phyloP scores from a whole-genome alignment of 2,329 filamentous ascomycete species.

The Arachnopeziza araneosa region DNA sequence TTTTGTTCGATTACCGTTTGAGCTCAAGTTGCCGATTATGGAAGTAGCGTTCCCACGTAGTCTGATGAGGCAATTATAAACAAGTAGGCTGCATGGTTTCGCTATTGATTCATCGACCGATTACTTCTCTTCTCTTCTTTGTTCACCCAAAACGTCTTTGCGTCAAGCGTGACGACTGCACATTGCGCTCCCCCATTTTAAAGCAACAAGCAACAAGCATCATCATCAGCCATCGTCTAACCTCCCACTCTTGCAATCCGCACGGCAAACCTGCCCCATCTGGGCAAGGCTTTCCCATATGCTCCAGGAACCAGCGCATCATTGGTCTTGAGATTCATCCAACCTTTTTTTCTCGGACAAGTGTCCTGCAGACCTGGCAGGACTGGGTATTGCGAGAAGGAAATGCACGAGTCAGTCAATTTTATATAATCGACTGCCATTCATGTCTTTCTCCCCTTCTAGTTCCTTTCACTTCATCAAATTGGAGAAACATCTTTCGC shows the following conservation, averaged over 20 bases:
- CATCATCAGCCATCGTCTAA: neutral
- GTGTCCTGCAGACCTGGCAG: neutral
- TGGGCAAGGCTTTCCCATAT: neutral
- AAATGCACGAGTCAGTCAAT: neutral
- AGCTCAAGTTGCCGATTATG: too few relatives aligned
- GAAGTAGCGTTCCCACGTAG: too few relatives aligned
- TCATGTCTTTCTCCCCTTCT: neutral
- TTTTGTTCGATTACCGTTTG: too few relatives aligned
- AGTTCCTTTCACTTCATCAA: neutral
- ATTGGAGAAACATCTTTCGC: too few relatives aligned
- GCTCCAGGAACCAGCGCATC: neutral
- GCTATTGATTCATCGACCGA: too few relatives aligned
- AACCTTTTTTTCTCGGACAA: neutral
- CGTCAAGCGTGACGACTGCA: too few relatives aligned
- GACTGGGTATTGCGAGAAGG: neutral
- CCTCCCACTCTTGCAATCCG: neutral
- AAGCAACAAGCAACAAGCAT: neutral
- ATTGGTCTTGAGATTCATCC: neutral
- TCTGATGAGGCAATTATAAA: too few relatives aligned
- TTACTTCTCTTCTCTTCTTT: too few relatives aligned
- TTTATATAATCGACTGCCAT: neutral
- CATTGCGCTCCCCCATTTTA: too few relatives aligned
- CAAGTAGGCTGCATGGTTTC: too few relatives aligned
- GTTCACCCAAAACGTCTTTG: too few relatives aligned
- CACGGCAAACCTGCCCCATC: neutral